A percentile compares a stretch with the other conserved stretches of the same genome.
Evolutionary conservation across 2,329 filamentous ascomycete genomes (phyloP).

Genomic region (Podosphaera xanthii): DNA sequence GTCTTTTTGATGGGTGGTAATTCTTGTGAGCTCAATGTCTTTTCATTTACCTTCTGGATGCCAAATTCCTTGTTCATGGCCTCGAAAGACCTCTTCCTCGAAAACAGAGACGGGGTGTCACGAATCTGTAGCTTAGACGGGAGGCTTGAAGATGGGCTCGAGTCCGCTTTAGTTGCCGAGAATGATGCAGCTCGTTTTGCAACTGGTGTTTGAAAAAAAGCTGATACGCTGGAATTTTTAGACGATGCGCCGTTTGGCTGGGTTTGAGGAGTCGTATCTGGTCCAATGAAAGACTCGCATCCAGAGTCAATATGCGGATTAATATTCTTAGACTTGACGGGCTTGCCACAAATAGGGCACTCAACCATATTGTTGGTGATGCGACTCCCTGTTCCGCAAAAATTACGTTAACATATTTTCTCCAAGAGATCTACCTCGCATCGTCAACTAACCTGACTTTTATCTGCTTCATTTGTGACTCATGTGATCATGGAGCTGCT

Average conservation of each 20-base stretch:
- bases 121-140: slow-evolving; percentile 17
- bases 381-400: not conserved
- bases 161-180: slow-evolving; percentile 11
- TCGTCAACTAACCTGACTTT: no score
- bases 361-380: slow-evolving; percentile 26
- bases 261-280: slow-evolving; percentile 17
- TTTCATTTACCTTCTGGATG: not conserved
- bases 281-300: slow-evolving; percentile 43
- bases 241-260: slow-evolving; percentile 18
- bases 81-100: slow-evolving; percentile 15
- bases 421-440: no score
- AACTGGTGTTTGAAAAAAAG: slow-evolving; percentile 38
- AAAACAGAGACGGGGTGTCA: slow-evolving; percentile 6
- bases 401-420: not conserved
- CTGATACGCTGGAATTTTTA: slow-evolving; percentile 22
- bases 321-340: slow-evolving; percentile 51
- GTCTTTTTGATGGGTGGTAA: slow-evolving; percentile 31
- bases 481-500: no score
- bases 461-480: no score
- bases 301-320: slow-evolving; percentile 78
- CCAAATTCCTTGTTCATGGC: slow-evolving; percentile 5
- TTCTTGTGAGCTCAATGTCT: not conserved
- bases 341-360: slow-evolving; percentile 62
- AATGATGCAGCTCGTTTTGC: slow-evolving; percentile 25
- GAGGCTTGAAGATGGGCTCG: slow-evolving; percentile 16